Evolutionary conservation across 2,329 filamentous ascomycete species (phyloP), one percentile per base, ranked within the genome.

Genomic region (Diaporthe caulivora): DNA sequence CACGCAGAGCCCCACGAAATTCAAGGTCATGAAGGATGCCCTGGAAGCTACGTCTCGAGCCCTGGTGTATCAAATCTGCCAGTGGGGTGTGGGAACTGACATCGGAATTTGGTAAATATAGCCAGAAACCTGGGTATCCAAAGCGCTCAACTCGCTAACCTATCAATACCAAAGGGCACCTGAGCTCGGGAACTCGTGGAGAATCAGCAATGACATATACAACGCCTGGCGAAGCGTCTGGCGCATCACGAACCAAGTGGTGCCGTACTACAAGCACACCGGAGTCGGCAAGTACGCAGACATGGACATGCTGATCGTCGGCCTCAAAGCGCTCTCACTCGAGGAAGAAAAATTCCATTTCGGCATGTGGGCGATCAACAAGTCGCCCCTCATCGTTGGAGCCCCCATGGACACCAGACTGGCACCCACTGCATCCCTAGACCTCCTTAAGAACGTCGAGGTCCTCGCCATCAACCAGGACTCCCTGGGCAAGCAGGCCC

Each of bases 401-500:
- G 84, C 83, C 1, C 84, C 83, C 0, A 78, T 87, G 62, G 82
- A 84, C 34, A 78, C 81, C 15, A 77, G 78, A 0, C 72, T 84
- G 3, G 84, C 86, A 0, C 81, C 82, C 1, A 72, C 78, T 0
- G 78, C 80, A 0, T 87, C 87, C 0, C 77, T 88, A 18, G 79
- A 80, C 8, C 80, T 87, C 21, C 78, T 88, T 60, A 82, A 81
- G 1, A 90, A 91, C 78, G 81, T 84, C 34, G 88, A 89, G 71
- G 85, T 89, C 29, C 87, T 92, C 31, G 85, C 85, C 0, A 87
- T 89, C 77, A 91, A 91, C 76, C 89, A 91, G 76, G 90, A 91
- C 76, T 74, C 85, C 0, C 79, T 91, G 0, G 88, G 84, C 0
- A 80, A 86, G 70, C 87, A 88, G 57, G 87, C 88, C 0, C 82